These are phyloP conservation scores for Sporothrix dimorphospora DNA, from an alignment of 2,329 filamentous ascomycete genomes.

Conservation along the genomic window DNA sequence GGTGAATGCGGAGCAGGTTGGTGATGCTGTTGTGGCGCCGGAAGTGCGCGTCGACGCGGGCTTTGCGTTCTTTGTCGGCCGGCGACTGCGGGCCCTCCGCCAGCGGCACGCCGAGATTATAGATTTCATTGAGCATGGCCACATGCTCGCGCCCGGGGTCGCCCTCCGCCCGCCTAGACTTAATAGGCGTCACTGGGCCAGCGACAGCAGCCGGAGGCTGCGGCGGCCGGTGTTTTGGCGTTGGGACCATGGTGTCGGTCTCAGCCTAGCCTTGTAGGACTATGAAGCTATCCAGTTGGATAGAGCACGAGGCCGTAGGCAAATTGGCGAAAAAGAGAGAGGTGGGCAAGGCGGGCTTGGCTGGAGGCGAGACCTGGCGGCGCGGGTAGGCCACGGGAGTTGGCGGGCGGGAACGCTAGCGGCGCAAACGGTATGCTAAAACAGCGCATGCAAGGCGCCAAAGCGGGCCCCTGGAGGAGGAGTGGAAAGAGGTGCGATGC, in stretches of 20 bases:
- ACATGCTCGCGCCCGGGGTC: constrained; percentile 34
- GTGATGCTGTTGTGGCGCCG: constrained; percentile 35
- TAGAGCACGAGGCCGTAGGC: background rate
- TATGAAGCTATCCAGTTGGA: background rate
- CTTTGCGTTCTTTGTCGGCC: constrained; percentile 30
- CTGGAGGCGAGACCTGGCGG: background rate
- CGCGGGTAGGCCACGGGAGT: constrained; percentile 8
- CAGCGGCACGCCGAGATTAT: constrained; percentile 37
- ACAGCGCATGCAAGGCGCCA: background rate
- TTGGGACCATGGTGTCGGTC: constrained; percentile 10
- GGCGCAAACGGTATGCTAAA: constrained; percentile 9
- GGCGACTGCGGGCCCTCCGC: constrained; percentile 35
- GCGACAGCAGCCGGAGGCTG: background rate
- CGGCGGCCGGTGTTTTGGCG: background rate
- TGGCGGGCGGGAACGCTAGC: constrained; percentile 22
- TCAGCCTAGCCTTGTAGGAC: background rate
- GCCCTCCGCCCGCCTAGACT: constrained; percentile 13
- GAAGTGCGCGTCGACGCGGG: constrained; percentile 30
- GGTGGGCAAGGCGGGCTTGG: background rate
- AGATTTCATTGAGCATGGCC: constrained; percentile 36
- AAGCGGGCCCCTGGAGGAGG: background rate
- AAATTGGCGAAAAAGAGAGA: background rate
- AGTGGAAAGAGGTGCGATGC: background rate
- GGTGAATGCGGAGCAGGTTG: constrained; percentile 35
- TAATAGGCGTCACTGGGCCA: constrained; percentile 32